Conservation (phyloP, 2,329 filamentous ascomycete genomes). For the Pestalotiopsis sp. region DNA sequence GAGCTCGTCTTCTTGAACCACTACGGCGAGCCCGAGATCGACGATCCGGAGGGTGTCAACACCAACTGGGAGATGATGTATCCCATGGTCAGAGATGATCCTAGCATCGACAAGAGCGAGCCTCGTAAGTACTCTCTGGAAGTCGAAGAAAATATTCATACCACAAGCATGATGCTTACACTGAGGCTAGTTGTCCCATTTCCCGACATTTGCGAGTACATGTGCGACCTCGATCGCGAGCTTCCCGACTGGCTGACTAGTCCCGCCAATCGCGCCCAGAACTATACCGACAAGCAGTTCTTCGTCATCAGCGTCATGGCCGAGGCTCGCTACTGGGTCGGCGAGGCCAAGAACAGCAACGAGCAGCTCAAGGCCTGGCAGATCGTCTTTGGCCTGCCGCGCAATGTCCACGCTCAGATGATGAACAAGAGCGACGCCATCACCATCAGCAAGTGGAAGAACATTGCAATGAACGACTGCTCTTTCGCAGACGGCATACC, state of each 20-base stretch:
- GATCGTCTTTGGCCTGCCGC: constrained; percentile 12
- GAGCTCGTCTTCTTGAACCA: not conserved
- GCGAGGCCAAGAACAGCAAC: not conserved
- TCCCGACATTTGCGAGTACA: not conserved
- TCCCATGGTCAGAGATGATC: too few species aligned
- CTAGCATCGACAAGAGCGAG: not conserved
- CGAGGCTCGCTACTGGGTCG: constrained; percentile 17
- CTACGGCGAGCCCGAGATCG: not conserved
- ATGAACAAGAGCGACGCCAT: not conserved
- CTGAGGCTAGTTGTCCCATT: not conserved
- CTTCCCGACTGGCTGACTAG: constrained; percentile 12
- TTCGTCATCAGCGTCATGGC: constrained; percentile 10
- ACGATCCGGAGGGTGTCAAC: too few species aligned
- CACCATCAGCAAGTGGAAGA: not conserved
- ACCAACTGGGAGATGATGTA: too few species aligned
- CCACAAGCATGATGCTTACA: not conserved
- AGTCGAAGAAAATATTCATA: not conserved
- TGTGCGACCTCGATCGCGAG: constrained; percentile 1
- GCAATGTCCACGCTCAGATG: constrained; percentile 10
- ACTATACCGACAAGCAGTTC: constrained; percentile 13
- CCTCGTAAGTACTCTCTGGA: not conserved
- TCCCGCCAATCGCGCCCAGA: not conserved
- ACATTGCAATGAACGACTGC: not conserved
- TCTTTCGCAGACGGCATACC: not conserved
- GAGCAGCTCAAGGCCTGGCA: constrained; percentile 11